Base-by-base conservation (phyloP, 108 stramenopile genomes). In the Skeletonema costatum region DNA sequence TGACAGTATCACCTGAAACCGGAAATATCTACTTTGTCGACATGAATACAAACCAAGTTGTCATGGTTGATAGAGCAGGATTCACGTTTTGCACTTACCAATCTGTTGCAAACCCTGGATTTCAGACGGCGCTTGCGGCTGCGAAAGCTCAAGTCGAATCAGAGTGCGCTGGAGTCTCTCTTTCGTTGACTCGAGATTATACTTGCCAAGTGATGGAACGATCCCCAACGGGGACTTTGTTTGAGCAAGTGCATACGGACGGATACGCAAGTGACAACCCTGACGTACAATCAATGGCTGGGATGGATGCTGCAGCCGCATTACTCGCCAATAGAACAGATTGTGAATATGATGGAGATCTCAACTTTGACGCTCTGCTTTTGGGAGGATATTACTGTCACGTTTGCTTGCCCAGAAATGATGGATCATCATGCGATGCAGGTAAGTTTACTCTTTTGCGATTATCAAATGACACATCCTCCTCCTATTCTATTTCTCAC, bases 321-420 rank as follows among this genome's bases (percentile, higher is more conserved):
- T 41, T 84, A 5, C 59, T 87, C 14, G 79, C 82, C 9, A 78
- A 87, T 48, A 33, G 86, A 36, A 84, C 83, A 12, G 86, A 87
- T 46, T 87, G 86, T 66, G 85, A 67, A 35, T 76, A 63, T 33
- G 80, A 87, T 46, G 29, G 60, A 10, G 80, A 80, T 11, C 71
- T 87, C 5, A 87, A 87, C 46, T 87, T 87, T 60, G 86, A 87
- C 60, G 86, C 86, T 4, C 35, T 87, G 25, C 75, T 87, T 11
- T 66, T 87, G 16, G 86, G 86, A 35, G 86, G 86, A 17, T 87
- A 87, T 46, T 87, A 76, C 63, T 87, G 86, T 39, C 86, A 87
- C 50, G 1, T 12, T 4, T 87, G 86, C 41, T 41, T 87, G 5
- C 83, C 83, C 5, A 41, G 51, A 10, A 74, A 71, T 19, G 56